Evolutionary conservation across 768 basidiomycete genomes (phyloP).

Genomic region (Russula dissimulans): DNA sequence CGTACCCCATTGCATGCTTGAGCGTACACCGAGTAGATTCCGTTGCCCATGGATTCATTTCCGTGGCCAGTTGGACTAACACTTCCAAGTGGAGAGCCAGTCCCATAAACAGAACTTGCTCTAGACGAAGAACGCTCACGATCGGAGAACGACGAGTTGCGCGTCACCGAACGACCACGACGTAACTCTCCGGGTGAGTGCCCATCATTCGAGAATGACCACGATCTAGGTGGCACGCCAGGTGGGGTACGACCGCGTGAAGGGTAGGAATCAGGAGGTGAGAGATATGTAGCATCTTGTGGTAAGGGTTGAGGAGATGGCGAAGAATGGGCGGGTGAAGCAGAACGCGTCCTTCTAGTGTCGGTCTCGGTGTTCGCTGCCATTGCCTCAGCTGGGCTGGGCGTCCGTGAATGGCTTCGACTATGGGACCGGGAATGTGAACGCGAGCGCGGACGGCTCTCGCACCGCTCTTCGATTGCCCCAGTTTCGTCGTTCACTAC

Average conservation of each 20-base stretch:
- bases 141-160: constrained; percentile 45
- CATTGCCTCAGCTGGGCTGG: constrained; percentile 16
- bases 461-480: constrained; percentile 13
- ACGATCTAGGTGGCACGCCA: constrained; percentile 18
- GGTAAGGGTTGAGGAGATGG: constrained; percentile 16
- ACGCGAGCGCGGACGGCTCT: constrained; percentile 10
- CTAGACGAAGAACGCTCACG: constrained; percentile 38
- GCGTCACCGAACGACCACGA: constrained; percentile 48
- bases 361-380: constrained; percentile 10
- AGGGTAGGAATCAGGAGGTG: constrained; percentile 20
- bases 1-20: constrained; percentile 16
- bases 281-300: constrained; percentile 19
- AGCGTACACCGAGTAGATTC: constrained; percentile 11
- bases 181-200: constrained; percentile 17
- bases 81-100: constrained; percentile 29
- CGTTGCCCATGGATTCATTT: constrained; percentile 19
- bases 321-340: background rate
- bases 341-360: constrained; percentile 2
- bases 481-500: constrained; percentile 18
- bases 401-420: constrained; percentile 19
- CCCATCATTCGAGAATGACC: constrained; percentile 22
- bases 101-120: constrained; percentile 23
- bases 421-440: constrained; percentile 12
- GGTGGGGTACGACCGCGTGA: constrained; percentile 20
- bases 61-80: constrained; percentile 29